Percentiles rank a stretch among this genome's conserved stretches.
Evolutionary conservation across 768 basidiomycete species (phyloP).

Genomic region (Pulveroboletus sp.): DNA sequence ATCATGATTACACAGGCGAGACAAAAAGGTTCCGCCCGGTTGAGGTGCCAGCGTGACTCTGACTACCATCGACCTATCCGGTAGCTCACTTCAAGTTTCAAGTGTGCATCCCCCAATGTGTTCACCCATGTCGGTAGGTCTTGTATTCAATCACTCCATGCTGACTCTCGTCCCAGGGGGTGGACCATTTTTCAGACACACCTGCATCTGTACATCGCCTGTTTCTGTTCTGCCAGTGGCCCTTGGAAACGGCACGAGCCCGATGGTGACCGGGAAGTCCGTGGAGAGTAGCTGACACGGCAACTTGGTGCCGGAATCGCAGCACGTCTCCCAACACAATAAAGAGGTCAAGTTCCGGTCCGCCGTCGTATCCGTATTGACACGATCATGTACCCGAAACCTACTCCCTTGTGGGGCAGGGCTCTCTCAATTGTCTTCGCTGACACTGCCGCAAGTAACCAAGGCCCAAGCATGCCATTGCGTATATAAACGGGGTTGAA

Average conservation of each 20-base stretch:
- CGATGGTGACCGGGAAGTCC: slow-evolving; percentile 6
- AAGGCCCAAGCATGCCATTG: background rate
- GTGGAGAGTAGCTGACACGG: background rate
- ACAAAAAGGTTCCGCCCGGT: slow-evolving; percentile 11
- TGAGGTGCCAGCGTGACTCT: background rate
- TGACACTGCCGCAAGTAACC: too few species aligned
- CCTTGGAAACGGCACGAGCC: slow-evolving; percentile 5
- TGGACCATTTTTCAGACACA: background rate
- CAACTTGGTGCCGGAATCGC: background rate
- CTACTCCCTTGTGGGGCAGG: background rate
- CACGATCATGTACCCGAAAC: too few species aligned
- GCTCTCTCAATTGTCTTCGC: slow-evolving; percentile 14
- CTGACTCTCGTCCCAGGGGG: background rate
- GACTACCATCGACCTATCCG: background rate
- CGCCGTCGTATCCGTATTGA: slow-evolving; percentile 4
- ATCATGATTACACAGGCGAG: background rate
- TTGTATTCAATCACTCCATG: background rate
- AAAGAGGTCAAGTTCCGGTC: slow-evolving; percentile 1
- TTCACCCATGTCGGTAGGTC: background rate
- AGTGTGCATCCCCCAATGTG: background rate
- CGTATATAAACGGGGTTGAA: slow-evolving; percentile 17
- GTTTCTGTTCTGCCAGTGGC: slow-evolving; percentile 26
- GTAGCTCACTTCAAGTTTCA: too few species aligned
- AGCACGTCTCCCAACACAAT: slow-evolving; percentile 24
- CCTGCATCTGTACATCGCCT: background rate